phyloP scores from a whole-genome alignment of 192 early-diverging fungal genomes.

The Entomortierella parvispora region DNA sequence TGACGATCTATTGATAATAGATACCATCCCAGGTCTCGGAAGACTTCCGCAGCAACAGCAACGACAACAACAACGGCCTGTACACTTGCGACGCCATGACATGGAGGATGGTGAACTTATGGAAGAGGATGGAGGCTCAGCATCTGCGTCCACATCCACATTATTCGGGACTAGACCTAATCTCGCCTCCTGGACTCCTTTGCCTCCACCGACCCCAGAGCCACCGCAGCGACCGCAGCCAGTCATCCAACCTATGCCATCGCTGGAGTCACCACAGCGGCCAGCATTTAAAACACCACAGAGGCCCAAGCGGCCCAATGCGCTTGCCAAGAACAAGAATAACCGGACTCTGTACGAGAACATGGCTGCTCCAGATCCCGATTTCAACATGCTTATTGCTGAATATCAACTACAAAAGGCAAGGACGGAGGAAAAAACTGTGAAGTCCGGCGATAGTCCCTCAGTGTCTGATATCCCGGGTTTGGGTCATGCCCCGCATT shows the following conservation, averaged over 20 bases:
- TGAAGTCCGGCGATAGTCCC: slow-evolving; percentile 1
- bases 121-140: no score
- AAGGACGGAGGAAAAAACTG: not conserved
- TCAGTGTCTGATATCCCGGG: not conserved
- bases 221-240: not conserved
- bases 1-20: no score
- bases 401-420: slow-evolving; percentile 33
- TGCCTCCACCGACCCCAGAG: not conserved
- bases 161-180: no score
- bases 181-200: no score
- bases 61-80: no score
- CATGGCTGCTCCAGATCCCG: not conserved
- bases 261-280: not conserved
- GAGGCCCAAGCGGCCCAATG: not conserved
- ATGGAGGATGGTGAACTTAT: no score
- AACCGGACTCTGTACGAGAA: not conserved
- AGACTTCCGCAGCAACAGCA: no score
- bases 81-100: no score
- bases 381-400: slow-evolving; percentile 23
- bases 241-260: not conserved
- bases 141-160: no score
- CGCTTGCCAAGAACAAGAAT: not conserved
- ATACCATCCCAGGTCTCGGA: no score
- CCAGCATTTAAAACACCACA: not conserved
- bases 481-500: not conserved